A percentile compares a stretch with the other conserved stretches of the same genome.
Conservation (phyloP, 2,329 filamentous ascomycete species). For the Stagonosporopsis tanaceti region DNA sequence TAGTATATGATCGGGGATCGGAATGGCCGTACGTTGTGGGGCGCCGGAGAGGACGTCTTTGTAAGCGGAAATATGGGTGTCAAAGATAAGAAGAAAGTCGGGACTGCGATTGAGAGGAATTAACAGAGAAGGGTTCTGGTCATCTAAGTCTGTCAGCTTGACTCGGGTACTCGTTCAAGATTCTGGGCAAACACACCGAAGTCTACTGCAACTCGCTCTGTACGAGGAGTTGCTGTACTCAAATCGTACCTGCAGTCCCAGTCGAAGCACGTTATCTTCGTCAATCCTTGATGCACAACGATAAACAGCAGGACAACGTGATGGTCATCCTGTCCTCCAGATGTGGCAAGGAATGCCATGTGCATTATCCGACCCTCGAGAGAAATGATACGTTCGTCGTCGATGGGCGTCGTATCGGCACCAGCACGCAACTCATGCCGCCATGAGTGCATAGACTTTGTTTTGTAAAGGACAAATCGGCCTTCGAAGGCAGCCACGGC, state of each 20-base stretch:
- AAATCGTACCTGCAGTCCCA: slow-evolving; percentile 60
- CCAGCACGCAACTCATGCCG: slow-evolving; percentile 52
- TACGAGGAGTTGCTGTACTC: slow-evolving; percentile 34
- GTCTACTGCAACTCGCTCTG: slow-evolving; percentile 38
- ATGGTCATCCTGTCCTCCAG: slow-evolving; percentile 69
- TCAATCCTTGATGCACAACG: slow-evolving; percentile 54
- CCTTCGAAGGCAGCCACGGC: slow-evolving; percentile 76
- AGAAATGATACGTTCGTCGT: slow-evolving; percentile 54
- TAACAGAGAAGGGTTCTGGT: slow-evolving; percentile 49
- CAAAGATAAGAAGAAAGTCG: slow-evolving; percentile 52
- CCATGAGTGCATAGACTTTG: slow-evolving; percentile 65
- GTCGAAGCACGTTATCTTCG: slow-evolving; percentile 59
- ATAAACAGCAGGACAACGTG: slow-evolving; percentile 79
- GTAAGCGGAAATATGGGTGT: slow-evolving; percentile 48
- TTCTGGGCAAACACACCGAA: slow-evolving; percentile 30
- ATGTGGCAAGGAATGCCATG: slow-evolving; percentile 84
- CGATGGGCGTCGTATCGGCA: slow-evolving; percentile 67
- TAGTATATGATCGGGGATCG: slow-evolving; percentile 42
- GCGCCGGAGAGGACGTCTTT: slow-evolving; percentile 53
- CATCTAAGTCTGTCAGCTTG: slow-evolving; percentile 37
- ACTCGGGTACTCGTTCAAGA: background rate
- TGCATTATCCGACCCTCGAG: slow-evolving; percentile 78
- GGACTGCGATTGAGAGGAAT: slow-evolving; percentile 52
- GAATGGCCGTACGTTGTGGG: slow-evolving; percentile 29
- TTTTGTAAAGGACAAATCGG: slow-evolving; percentile 74